phyloP scores from a whole-genome alignment of 495 filamentous ascomycete species.

The Stereocaulon alpinum region DNA sequence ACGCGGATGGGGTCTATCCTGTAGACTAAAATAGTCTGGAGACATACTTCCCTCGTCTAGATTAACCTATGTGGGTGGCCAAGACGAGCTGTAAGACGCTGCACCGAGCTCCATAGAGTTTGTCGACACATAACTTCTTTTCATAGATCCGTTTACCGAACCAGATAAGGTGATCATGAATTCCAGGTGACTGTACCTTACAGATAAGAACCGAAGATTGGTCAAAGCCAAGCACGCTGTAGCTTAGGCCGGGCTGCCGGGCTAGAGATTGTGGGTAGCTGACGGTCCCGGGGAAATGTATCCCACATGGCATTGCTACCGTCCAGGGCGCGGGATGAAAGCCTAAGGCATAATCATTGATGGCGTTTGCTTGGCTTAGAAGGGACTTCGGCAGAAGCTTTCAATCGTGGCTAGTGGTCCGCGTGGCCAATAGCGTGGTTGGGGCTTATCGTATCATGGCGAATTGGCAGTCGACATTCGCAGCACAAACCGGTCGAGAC shows the following conservation, averaged over 20 bases:
- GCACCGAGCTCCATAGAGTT: background rate
- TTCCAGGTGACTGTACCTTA: conserved; percentile 11
- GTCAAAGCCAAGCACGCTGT: background rate
- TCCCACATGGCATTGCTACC: conserved; percentile 1
- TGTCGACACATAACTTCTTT: conserved; percentile 3
- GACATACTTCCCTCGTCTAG: conserved; percentile 6
- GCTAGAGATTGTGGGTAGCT: background rate
- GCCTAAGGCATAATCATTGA: background rate
- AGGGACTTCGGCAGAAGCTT: background rate
- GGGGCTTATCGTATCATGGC: background rate
- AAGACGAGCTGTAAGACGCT: background rate
- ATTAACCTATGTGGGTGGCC: background rate
- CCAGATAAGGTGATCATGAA: conserved; percentile 1
- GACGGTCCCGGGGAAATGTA: background rate
- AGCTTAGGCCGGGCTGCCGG: background rate
- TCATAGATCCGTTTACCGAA: background rate
- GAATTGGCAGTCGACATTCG: background rate
- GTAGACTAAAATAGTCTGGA: background rate
- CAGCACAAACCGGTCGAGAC: background rate
- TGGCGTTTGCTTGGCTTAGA: background rate
- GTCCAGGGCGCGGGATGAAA: conserved; percentile 2
- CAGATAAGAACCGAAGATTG: conserved; percentile 8
- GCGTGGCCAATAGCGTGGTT: background rate
- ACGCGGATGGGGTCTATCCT: background rate
- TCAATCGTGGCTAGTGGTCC: background rate